Evolutionary conservation across 768 basidiomycete species (phyloP), one percentile per base, ranked within the genome.

Genomic region (Lentinula detonsa): DNA sequence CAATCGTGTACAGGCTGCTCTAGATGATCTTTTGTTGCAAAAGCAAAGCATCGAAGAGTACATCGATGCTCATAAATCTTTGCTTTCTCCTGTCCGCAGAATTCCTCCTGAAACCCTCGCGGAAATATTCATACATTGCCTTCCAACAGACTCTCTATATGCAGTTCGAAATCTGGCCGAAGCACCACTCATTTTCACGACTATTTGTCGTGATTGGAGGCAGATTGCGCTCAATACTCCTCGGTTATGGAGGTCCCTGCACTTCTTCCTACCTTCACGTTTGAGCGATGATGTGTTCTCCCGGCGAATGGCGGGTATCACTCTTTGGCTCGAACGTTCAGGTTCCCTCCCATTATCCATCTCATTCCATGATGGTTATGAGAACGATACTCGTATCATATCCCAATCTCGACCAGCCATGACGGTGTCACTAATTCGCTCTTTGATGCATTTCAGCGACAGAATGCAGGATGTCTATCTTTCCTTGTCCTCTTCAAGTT

Each of bases 131-230:
- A 39, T 68, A 6, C 61, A 53, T 5, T 74, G 73, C 61, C 60
- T 74, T 4, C 66, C 68, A 5, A 21, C 59, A 0, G 57, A 63
- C 35, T 16, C 37, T 13, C 2, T 43, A 3, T 62, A 69, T 34
- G 55, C 63, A 15, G 65, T 65, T 6, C 70, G 69, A n/a, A 62
- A 67, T n/a, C 52, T 61, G 7, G 33, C 23, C 1, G 57, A 65
- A 1, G 68, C 67, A 1, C 72, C 72, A 2, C 42, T 74, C 9
- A 42, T 73, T 16, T 48, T 73, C 9, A 65, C 67, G 2, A 58
- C 65, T 10, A 60, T 74, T 21, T 71, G 73, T 49, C 65, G 66
- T 8, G 40, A 59, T 5, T 74, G 72, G 73, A 65, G 71, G 39
- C 54, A 62, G 11, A 61, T 70, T 2, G 64, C 69, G 8, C 16